Conservation (phyloP, 2,329 filamentous ascomycete species). For the Ilyonectria robusta region DNA sequence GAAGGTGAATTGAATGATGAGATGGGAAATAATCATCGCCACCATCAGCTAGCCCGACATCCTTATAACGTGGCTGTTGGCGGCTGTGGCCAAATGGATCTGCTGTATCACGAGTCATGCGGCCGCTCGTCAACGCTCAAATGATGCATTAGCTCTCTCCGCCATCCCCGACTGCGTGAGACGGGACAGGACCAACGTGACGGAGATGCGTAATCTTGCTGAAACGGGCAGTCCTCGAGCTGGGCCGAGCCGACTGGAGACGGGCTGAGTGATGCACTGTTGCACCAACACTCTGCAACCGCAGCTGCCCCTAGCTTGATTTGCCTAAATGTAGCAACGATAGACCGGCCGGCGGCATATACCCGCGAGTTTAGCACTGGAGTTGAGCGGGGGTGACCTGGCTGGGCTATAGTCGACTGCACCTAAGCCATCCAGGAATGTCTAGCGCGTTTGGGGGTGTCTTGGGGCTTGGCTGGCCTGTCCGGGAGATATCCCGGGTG, state of each 20-base stretch:
- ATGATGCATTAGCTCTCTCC: slow-evolving; percentile 18
- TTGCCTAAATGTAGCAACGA: no score
- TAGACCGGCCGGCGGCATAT: no score
- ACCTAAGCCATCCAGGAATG: not conserved
- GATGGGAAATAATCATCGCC: not conserved
- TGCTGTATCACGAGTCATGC: slow-evolving; percentile 18
- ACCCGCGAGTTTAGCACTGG: not conserved
- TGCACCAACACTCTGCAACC: no score
- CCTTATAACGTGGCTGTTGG: slow-evolving; percentile 15
- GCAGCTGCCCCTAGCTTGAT: no score
- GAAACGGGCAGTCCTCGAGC: slow-evolving; percentile 1
- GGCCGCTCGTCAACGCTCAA: not conserved
- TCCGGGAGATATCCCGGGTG: not conserved
- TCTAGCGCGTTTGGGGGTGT: not conserved
- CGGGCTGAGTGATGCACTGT: not conserved
- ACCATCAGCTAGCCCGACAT: not conserved
- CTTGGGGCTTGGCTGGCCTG: not conserved
- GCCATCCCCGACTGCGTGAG: slow-evolving; percentile 6
- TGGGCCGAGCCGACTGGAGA: slow-evolving; percentile 2
- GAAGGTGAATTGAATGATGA: not conserved
- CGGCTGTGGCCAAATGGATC: not conserved
- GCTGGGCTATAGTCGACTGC: not conserved
- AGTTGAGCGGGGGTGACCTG: not conserved
- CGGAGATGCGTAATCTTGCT: slow-evolving; percentile 10
- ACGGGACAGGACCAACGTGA: slow-evolving; percentile 15